Evolutionary conservation across 2,329 filamentous ascomycete genomes (phyloP).

Genomic region (Chaetothyriales sp.): DNA sequence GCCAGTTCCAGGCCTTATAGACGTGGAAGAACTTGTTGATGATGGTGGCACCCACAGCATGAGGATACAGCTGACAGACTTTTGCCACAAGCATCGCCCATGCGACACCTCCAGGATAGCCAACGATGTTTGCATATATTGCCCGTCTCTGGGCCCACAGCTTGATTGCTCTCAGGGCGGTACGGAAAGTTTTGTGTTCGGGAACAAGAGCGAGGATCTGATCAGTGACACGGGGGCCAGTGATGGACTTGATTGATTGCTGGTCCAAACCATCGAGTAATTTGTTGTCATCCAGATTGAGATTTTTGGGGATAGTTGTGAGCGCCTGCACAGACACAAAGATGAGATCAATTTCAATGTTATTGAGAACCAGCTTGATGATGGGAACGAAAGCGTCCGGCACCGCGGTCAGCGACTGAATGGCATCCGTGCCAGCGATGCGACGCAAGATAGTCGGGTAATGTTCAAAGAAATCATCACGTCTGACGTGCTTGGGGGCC

Average conservation of each 20-base stretch:
- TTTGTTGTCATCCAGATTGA: slow-evolving; percentile 68
- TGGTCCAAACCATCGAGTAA: slow-evolving; percentile 77
- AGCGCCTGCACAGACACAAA: slow-evolving; percentile 60
- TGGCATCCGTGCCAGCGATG: slow-evolving; percentile 61
- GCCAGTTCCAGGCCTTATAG: slow-evolving; percentile 85
- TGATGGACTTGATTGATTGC: slow-evolving; percentile 72
- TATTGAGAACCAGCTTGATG: slow-evolving; percentile 85
- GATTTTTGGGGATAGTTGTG: slow-evolving; percentile 54
- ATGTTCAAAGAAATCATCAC: slow-evolving; percentile 80
- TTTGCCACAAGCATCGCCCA: slow-evolving; percentile 97
- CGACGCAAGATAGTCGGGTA: slow-evolving; percentile 68
- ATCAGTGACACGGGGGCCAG: slow-evolving; percentile 86
- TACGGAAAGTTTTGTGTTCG: slow-evolving; percentile 74
- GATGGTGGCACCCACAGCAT: slow-evolving; percentile 74
- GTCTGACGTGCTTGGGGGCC: slow-evolving; percentile 72
- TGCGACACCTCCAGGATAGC: slow-evolving; percentile 89
- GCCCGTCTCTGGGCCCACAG: slow-evolving; percentile 85
- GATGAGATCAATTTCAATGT: slow-evolving; percentile 90
- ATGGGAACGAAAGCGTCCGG: slow-evolving; percentile 88
- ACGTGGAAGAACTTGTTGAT: slow-evolving; percentile 90
- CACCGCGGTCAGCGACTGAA: slow-evolving; percentile 72
- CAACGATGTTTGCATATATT: slow-evolving; percentile 91
- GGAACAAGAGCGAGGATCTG: slow-evolving; percentile 82
- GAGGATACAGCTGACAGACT: slow-evolving; percentile 90
- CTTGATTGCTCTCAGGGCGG: slow-evolving; percentile 83